Evolutionary conservation across 2,329 filamentous ascomycete species (phyloP).

Genomic region (Aspergillus sp.): DNA sequence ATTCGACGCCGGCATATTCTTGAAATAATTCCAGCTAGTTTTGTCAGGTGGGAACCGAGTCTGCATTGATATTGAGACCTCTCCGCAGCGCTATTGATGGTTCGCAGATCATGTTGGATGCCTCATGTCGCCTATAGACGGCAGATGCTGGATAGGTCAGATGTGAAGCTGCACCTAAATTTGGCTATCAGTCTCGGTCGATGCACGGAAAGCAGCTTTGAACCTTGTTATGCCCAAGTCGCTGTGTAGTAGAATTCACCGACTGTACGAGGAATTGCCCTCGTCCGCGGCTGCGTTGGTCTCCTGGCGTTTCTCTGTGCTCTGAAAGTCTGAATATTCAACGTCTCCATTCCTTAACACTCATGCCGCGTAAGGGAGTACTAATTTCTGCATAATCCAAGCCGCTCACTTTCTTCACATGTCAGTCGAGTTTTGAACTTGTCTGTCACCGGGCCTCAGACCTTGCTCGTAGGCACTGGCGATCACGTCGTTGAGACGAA

Average conservation of each 20-base stretch:
- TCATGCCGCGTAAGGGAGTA: neutral
- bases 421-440: neutral
- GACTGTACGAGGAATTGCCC: neutral
- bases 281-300: neutral
- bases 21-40: neutral
- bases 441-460: neutral
- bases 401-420: neutral
- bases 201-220: neutral
- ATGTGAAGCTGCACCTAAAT: neutral
- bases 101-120: conserved; percentile 2
- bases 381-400: neutral
- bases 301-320: neutral
- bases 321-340: neutral
- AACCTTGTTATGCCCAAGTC: neutral
- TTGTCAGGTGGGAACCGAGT: neutral
- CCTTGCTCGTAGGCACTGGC: neutral
- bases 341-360: neutral
- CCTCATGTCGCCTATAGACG: conserved; percentile 5
- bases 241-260: neutral
- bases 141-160: conserved; percentile 5
- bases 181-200: neutral
- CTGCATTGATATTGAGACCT: neutral
- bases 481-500: neutral
- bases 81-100: conserved; percentile 10
- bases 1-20: neutral